Evolutionary conservation across 495 filamentous ascomycete genomes (phyloP).

Genomic region (Podospora conica): DNA sequence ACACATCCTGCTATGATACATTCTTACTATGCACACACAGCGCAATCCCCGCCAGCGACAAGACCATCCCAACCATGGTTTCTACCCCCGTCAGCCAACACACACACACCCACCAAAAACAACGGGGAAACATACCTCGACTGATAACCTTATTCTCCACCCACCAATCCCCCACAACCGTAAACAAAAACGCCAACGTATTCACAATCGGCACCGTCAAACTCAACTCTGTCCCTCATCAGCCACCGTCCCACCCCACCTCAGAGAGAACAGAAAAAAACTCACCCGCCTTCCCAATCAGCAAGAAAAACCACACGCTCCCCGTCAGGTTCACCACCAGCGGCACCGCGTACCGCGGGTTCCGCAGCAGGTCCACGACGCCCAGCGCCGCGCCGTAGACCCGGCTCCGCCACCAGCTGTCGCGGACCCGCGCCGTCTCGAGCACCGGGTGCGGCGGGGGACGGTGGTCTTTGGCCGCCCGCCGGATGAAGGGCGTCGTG

Average conservation of each 20-base stretch:
- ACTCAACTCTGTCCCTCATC: slow-evolving; percentile 60
- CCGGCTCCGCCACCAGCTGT: slow-evolving; percentile 50
- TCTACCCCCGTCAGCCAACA: slow-evolving; percentile 39
- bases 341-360: slow-evolving; percentile 78
- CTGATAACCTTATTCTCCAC: slow-evolving; percentile 84
- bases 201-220: slow-evolving; percentile 94
- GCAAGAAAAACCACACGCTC: slow-evolving; percentile 93
- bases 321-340: slow-evolving; percentile 87
- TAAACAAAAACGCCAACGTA: slow-evolving; percentile 89
- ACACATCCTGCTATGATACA: neutral
- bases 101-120: too few relatives aligned
- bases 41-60: slow-evolving; percentile 77
- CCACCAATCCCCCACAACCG: slow-evolving; percentile 92
- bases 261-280: slow-evolving; percentile 13
- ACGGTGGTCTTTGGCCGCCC: slow-evolving; percentile 53
- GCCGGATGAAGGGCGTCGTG: slow-evolving; percentile 69
- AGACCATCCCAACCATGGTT: slow-evolving; percentile 81
- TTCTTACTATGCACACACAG: slow-evolving; percentile 72
- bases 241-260: neutral
- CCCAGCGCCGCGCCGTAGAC: slow-evolving; percentile 57
- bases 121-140: slow-evolving; percentile 47
- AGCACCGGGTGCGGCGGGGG: slow-evolving; percentile 49
- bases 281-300: slow-evolving; percentile 87
- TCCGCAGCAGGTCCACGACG: slow-evolving; percentile 69
- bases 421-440: slow-evolving; percentile 28